A percentile compares a stretch with the other conserved stretches of the same genome.
Evolutionary conservation across 1,284 basidiomycete genomes (phyloP).

Genomic region (Omphalotus olearius): DNA sequence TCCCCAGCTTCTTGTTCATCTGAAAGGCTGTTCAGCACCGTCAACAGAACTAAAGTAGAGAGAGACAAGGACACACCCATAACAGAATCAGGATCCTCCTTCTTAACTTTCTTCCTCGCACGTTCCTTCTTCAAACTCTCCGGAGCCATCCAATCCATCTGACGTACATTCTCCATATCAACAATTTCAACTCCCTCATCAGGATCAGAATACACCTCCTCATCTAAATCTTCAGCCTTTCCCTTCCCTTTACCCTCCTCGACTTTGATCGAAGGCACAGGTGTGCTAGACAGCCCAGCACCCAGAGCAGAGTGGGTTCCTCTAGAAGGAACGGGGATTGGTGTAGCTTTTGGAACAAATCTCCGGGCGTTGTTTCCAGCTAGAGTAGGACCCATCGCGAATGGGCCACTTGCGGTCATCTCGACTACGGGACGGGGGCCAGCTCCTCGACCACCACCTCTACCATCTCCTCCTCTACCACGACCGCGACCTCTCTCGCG

Average conservation of each 20-base stretch:
- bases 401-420: slow-evolving; percentile 83
- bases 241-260: slow-evolving; percentile 24
- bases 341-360: slow-evolving; percentile 47
- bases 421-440: slow-evolving; percentile 46
- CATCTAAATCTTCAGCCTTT: slow-evolving; percentile 41
- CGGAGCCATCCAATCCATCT: slow-evolving; percentile 88
- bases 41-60: background rate
- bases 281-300: slow-evolving; percentile 40
- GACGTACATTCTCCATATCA: slow-evolving; percentile 79
- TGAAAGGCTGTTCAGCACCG: too few species aligned
- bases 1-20: slow-evolving; percentile 27
- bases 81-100: slow-evolving; percentile 35
- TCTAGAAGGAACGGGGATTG: slow-evolving; percentile 35
- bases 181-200: slow-evolving; percentile 86
- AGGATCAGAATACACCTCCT: slow-evolving; percentile 80
- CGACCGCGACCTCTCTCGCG: slow-evolving; percentile 38
- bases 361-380: slow-evolving; percentile 51
- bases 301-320: slow-evolving; percentile 39
- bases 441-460: slow-evolving; percentile 44
- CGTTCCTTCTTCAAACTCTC: slow-evolving; percentile 67
- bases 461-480: slow-evolving; percentile 42
- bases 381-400: slow-evolving; percentile 76
- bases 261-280: slow-evolving; percentile 34
- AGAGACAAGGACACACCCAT: slow-evolving; percentile 30
- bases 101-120: slow-evolving; percentile 42